Evolutionary conservation across 1,139 yeast species (phyloP).

Genomic region (Dujonia santamariae): DNA sequence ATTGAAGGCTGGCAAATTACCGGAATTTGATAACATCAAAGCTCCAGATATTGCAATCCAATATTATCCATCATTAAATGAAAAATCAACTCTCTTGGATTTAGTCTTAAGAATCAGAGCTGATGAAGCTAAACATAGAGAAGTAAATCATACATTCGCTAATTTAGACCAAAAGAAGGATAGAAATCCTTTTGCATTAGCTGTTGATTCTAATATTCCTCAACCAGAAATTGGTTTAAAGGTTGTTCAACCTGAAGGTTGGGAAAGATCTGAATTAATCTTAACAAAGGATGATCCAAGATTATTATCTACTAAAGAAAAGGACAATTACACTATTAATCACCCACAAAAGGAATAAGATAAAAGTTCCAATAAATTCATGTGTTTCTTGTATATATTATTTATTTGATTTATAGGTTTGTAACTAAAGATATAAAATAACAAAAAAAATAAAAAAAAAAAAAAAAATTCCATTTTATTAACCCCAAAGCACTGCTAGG

Average conservation of each 20-base stretch:
- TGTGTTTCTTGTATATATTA: too few species aligned
- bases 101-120: constrained; percentile 55
- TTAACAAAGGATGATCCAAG: too few species aligned
- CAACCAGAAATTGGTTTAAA: constrained; percentile 58
- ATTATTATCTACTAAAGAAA: too few species aligned
- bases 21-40: constrained; percentile 40
- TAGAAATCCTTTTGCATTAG: constrained; percentile 67
- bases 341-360: too few species aligned
- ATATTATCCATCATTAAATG: constrained; percentile 57
- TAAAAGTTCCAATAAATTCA: too few species aligned
- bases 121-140: constrained; percentile 75
- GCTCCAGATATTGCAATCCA: constrained; percentile 59
- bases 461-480: too few species aligned
- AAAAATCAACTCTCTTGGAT: constrained; percentile 55
- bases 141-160: constrained; percentile 74
- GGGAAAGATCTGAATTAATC: constrained; percentile 57
- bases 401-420: too few species aligned
- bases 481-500: too few species aligned
- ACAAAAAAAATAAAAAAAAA: too few species aligned
- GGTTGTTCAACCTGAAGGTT: constrained; percentile 49
- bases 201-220: constrained; percentile 37
- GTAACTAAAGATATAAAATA: too few species aligned
- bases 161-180: constrained; percentile 53
- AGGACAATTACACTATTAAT: too few species aligned
- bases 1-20: constrained; percentile 51